Base-by-base conservation (phyloP, 2,329 filamentous ascomycete genomes). In the Teratosphaeria nubilosa region DNA sequence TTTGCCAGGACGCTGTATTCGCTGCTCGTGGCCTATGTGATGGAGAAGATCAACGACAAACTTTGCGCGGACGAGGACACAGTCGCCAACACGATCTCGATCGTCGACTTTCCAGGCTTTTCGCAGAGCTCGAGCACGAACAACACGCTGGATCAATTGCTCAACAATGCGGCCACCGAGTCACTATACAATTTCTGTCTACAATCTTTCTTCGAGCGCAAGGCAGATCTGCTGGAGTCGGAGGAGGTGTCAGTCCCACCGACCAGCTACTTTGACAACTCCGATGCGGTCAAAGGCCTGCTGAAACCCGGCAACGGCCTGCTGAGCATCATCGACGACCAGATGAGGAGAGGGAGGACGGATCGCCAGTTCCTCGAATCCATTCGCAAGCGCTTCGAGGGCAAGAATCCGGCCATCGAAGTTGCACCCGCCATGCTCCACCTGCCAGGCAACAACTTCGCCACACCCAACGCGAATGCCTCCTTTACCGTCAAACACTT, bases 211-310 rank as follows among this genome's bases (percentile, higher is more conserved):
- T 99, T 97, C 72, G 91, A 96, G 69, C 86, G 87, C 65, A 95
- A 94, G 73, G 91, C 91, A 0, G 92, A 97, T 62, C 84, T 95
- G 75, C 80, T 99, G 24, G 94, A 99, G 70, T 91, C 87, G 1
- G 94, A 99, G 72, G 94, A 99, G 71, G 90, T 99, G 37, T 85
- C 81, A 32, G 90, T 99, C 2, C 83, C 91, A 1, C 86, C 91
- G 0, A 96, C 92, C 0, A 96, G 90, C 76, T 99, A 97, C 74
- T 99, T 96, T 66, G 94, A 99, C 74, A 99, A 97, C 73, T 91
- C 89, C 0, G 94, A 97, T 72, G 91, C 92, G 10, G 91, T 96
- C 60, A 90, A 88, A 68, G 92, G 91, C 13, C 80, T 99, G 32
- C 78, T 99, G 57, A 99, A 97, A 76, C 81, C 90, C 58, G 90